Base-by-base conservation (phyloP, 345 rosid species). In the Hibiscus tridactylites region DNA sequence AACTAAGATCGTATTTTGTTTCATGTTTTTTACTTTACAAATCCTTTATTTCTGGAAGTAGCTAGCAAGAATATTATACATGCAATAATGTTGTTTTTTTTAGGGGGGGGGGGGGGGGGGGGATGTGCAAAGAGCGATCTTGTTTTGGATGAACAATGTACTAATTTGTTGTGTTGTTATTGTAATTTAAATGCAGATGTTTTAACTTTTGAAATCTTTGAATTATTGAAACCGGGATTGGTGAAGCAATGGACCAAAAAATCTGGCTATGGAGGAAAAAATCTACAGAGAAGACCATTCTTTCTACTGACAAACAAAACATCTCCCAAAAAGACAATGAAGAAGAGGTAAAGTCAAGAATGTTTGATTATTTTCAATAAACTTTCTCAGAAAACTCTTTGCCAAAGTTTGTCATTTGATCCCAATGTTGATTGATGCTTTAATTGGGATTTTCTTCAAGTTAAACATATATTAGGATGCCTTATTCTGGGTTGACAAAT, bases 211-310 rank as follows among this genome's bases (percentile, higher is more conserved):
- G 74, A 62, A 37, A 68, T 47, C 17, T 24, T 47, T 19, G 33
- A 17, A 71, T 62, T 44, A 11, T 33, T 74, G 9, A 31, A 70
- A 35, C 71, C 31, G 64, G 75, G 50, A 24, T 70, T 65, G 74
- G 70, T 71, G 71, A 68, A 72, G 44, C 12, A 33, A 93, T 93
- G 98, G 97, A 93, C 67, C 83, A 85, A 29, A 93, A 85, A 75
- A 65, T 85, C 19, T 89, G 98, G 98, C 84, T 84, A 73, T 88
- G 97, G 98, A 87, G 84, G 85, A 93, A 89, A 84, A 91, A 83
- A 83, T 83, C 96, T 5, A 59, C 79, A 3, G 96, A 88, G 80
- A 89, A 87, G 79, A 75, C 71, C 52, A 65, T 80, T 63, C 77
- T 61, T 61, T 73, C 81, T 11, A 35, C 81, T 47, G 86, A 80